phyloP scores from a whole-genome alignment of 2,329 filamentous ascomycete species.

The Tolypocladium inflatum region DNA sequence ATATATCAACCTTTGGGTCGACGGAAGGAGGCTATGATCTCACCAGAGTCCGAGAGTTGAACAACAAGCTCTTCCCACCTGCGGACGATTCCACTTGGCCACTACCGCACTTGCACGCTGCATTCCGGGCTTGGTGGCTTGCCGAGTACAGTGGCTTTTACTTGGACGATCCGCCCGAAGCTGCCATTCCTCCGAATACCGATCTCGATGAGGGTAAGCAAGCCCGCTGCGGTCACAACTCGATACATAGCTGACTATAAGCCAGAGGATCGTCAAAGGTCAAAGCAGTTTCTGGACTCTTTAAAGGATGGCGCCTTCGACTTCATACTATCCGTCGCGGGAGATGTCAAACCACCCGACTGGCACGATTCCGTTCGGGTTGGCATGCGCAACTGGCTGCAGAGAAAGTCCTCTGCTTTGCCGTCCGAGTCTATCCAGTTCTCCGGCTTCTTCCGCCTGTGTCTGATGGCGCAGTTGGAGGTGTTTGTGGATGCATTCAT shows the following conservation, averaged over 20 bases:
- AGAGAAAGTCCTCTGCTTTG: conserved; percentile 67
- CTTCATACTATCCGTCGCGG: conserved; percentile 76
- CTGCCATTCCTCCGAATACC: conserved; percentile 45
- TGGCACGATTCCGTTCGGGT: conserved; percentile 84
- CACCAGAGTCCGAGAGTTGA: conserved; percentile 59
- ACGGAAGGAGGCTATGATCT: conserved; percentile 61
- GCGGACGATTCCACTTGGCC: conserved; percentile 63
- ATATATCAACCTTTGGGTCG: conserved; percentile 70
- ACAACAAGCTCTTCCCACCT: conserved; percentile 56
- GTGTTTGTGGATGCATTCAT: conserved; percentile 87
- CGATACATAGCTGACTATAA: conserved; percentile 8
- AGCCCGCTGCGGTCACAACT: too few species aligned
- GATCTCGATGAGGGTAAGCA: conserved; percentile 49
- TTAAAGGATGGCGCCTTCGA: conserved; percentile 87
- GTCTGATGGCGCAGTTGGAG: conserved; percentile 75
- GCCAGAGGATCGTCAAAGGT: conserved; percentile 59
- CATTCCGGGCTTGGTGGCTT: conserved; percentile 77
- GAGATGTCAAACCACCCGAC: conserved; percentile 69
- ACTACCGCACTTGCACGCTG: conserved; percentile 67
- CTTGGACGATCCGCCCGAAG: conserved; percentile 58
- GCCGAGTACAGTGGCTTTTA: conserved; percentile 90
- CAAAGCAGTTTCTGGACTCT: conserved; percentile 64
- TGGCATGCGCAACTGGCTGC: conserved; percentile 72
- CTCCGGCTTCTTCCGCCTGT: conserved; percentile 59
- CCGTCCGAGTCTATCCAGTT: conserved; percentile 59